Conservation (phyloP, 176 grass and related monocot genomes). For the Calamus simplicifolius region DNA sequence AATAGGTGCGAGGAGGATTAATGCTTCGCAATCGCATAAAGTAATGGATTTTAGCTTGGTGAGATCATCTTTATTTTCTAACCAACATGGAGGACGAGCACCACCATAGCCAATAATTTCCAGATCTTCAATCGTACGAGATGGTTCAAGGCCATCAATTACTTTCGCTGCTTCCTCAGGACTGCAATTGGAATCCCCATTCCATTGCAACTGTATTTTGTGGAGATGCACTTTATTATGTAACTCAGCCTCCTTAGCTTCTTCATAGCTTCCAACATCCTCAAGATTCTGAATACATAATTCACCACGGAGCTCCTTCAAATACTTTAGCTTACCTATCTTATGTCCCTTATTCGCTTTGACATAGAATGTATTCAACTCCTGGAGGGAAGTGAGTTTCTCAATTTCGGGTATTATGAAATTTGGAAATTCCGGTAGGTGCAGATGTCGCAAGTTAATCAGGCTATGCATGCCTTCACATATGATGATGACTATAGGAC, state of each 20-base stretch:
- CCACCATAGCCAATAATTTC: too few species aligned
- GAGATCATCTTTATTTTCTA: too few species aligned
- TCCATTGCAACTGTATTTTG: too few species aligned
- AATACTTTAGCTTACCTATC: slow-evolving; percentile 32
- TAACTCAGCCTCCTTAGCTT: slow-evolving; percentile 25
- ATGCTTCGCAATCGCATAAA: background rate
- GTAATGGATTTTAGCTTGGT: slow-evolving; percentile 8
- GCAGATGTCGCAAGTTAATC: slow-evolving; percentile 32
- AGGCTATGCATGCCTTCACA: slow-evolving; percentile 12
- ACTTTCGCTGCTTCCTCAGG: too few species aligned
- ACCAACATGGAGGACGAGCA: too few species aligned
- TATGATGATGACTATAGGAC: too few species aligned
- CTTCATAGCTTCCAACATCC: slow-evolving; percentile 7
- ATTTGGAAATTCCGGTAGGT: background rate
- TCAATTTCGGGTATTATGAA: slow-evolving; percentile 27
- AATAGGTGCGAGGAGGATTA: slow-evolving; percentile 10
- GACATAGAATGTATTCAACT: slow-evolving; percentile 2
- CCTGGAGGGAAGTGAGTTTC: slow-evolving; percentile 31
- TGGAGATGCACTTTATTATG: slow-evolving; percentile 22
- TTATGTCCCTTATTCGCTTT: slow-evolving; percentile 14
- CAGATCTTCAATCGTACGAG: too few species aligned
- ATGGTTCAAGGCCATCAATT: too few species aligned
- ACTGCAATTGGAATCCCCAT: background rate
- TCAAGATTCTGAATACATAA: slow-evolving; percentile 32
- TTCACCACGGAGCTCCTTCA: slow-evolving; percentile 7